phyloP scores from a whole-genome alignment of 2,329 filamentous ascomycete species.

The Magnaporthiopsis rhizophila region DNA sequence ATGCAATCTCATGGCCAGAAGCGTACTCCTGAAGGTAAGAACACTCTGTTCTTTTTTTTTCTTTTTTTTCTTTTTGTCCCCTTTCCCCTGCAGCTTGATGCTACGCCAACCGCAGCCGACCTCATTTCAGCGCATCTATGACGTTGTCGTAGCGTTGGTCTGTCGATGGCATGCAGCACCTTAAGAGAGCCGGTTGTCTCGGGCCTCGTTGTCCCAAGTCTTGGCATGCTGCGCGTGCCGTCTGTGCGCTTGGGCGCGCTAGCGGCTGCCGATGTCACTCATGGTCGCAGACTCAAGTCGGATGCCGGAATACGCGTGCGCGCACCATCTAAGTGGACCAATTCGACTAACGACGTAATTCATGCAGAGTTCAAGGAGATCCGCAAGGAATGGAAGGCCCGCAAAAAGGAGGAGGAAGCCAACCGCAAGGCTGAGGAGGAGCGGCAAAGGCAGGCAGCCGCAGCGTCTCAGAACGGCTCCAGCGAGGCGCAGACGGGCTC shows the following conservation, averaged over 20 bases:
- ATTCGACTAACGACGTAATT: not conserved
- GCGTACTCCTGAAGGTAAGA: constrained; percentile 90
- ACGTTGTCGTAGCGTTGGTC: not conserved
- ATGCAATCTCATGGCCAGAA: constrained; percentile 97
- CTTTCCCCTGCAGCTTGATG: not conserved
- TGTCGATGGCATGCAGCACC: not conserved
- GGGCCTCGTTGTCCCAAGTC: not conserved
- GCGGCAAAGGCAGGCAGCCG: constrained; percentile 51
- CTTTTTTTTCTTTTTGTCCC: constrained; percentile 3
- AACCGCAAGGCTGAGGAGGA: constrained; percentile 87
- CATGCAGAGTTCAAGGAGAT: constrained; percentile 95
- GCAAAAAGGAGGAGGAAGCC: constrained; percentile 97
- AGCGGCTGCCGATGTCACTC: too few species aligned
- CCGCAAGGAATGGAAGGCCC: constrained; percentile 96
- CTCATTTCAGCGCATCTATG: not conserved
- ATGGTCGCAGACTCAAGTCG: not conserved
- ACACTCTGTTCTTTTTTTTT: constrained; percentile 4
- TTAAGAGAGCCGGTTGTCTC: not conserved
- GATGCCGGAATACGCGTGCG: not conserved
- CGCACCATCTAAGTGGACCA: not conserved
- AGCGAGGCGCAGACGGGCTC: constrained; percentile 37
- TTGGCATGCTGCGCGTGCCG: not conserved
- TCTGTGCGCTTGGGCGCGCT: not conserved
- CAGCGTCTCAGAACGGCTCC: constrained; percentile 43
- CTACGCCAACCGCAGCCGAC: too few species aligned